Percentiles rank a stretch among this genome's conserved stretches.
Conservation (phyloP, 2,329 filamentous ascomycete species). For the Epicoccum sorghinum region DNA sequence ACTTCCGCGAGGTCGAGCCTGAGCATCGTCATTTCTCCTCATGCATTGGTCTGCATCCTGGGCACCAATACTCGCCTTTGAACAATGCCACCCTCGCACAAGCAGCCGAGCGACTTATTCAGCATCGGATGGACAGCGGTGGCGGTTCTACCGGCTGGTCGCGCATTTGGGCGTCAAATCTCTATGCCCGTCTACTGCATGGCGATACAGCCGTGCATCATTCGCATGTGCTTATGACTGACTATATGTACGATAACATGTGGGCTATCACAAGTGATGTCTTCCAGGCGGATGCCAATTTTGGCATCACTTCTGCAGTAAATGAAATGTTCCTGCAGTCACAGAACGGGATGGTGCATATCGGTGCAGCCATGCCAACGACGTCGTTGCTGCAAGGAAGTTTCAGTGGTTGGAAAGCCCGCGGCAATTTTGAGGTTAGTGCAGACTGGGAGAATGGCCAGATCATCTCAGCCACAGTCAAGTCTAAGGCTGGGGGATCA, state of each 20-base stretch:
- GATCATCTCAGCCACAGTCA: not conserved
- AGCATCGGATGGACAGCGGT: slow-evolving; percentile 32
- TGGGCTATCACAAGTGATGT: slow-evolving; percentile 1
- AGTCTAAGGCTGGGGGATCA: not conserved
- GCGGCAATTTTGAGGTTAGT: not conserved
- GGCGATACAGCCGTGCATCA: slow-evolving; percentile 29
- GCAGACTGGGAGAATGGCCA: not conserved
- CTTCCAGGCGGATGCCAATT: slow-evolving; percentile 60
- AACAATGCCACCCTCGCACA: slow-evolving; percentile 41
- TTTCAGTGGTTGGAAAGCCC: not conserved
- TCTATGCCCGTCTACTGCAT: slow-evolving; percentile 56
- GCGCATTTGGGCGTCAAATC: slow-evolving; percentile 57
- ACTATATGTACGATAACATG: slow-evolving; percentile 51
- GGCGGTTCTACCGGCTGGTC: slow-evolving; percentile 60
- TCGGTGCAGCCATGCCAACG: not conserved
- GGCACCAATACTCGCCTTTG: slow-evolving; percentile 47
- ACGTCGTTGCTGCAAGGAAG: not conserved
- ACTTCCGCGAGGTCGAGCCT: slow-evolving; percentile 51
- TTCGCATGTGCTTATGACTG: slow-evolving; percentile 42
- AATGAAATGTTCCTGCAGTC: not conserved
- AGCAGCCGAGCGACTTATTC: slow-evolving; percentile 40
- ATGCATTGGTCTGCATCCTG: slow-evolving; percentile 57
- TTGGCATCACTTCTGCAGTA: slow-evolving; percentile 39
- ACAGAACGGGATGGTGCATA: not conserved
- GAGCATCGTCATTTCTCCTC: slow-evolving; percentile 61